Base-by-base conservation (phyloP, 2,329 filamentous ascomycete species). In the Cadophora sp. region DNA sequence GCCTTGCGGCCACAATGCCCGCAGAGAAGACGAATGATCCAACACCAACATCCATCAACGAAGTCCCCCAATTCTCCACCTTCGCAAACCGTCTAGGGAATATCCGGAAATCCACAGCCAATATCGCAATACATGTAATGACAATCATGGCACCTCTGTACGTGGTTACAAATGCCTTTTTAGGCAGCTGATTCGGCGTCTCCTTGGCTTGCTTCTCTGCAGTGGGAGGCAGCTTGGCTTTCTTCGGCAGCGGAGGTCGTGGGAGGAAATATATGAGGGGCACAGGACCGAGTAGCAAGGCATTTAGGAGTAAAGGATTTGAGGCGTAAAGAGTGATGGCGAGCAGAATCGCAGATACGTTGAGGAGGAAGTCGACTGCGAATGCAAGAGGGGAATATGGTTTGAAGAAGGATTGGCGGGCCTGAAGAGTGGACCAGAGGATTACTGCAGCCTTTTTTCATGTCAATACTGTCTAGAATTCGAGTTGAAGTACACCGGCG, bases 41-140 rank as follows among this genome's bases (percentile, higher is more conserved):
- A 59, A 99, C 96, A 60, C 96, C 96, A 76, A 98, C 85, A 78
- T 99, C 96, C 96, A 99, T 99, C 70, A 99, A 83, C n/a, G 95
- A 98, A 1, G 95, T 97, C 65, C 96, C 96, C 93, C 96, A 99
- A n/a, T 93, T 97, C 81, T 99, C 96, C 2, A 97, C 96, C 82
- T 99, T 99, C 67, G 94, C 96, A 78, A 98, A 98, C 37, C 96
- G 91, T 31, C 96, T 89, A 2, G 96, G 96, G 76, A 99, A 99
- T 68, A 97, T 85, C 22, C 86, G 89, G 78, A 99, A 99, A 80
- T 99, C 96, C 62, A 99, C 96, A 19, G 96, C 96, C n/a, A 99
- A 86, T 73, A 99, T 98, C 63, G 93, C 92, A 56, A 96, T 82
- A 76, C 93, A 97, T 8, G 96, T 99, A 72, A 92, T 86, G 62